Conservation (phyloP, 345 rosid species). For the Erucastrum elatum region DNA sequence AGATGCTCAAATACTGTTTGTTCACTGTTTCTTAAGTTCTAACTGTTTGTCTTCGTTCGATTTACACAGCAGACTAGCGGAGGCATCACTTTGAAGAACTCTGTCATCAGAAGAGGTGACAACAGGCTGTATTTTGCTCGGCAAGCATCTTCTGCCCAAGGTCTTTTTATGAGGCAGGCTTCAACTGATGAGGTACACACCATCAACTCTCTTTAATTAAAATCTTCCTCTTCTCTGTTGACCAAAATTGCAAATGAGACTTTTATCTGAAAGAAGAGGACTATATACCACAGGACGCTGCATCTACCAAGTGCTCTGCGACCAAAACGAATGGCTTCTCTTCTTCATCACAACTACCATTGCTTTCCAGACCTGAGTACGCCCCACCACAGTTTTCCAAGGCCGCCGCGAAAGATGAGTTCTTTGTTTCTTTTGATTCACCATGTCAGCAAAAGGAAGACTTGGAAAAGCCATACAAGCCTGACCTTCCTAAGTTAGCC, state of each 20-base stretch:
- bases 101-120: conserved; percentile 53
- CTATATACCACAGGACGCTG: not conserved
- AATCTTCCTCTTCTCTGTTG: not conserved
- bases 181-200: conserved; percentile 50
- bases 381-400: not conserved
- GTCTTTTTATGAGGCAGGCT: conserved; percentile 70
- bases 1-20: no score
- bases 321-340: not conserved
- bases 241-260: not conserved
- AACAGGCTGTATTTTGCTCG: conserved; percentile 60
- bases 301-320: not conserved
- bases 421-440: not conserved
- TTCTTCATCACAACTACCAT: not conserved
- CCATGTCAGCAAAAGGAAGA: not conserved
- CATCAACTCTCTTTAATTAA: no score
- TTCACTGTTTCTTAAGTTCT: not conserved
- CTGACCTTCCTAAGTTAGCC: conserved; percentile 51
- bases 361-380: not conserved
- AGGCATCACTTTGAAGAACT: conserved; percentile 54
- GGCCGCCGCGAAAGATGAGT: not conserved
- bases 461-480: conserved; percentile 26
- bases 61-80: conserved; percentile 31
- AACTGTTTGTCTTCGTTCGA: not conserved
- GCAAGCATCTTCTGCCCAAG: conserved; percentile 63
- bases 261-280: not conserved